Percentiles rank a stretch among this genome's conserved stretches.
These are phyloP conservation scores for Rauvolfia tetraphylla DNA, from an alignment of 257 asterid species.

Conservation along the genomic window DNA sequence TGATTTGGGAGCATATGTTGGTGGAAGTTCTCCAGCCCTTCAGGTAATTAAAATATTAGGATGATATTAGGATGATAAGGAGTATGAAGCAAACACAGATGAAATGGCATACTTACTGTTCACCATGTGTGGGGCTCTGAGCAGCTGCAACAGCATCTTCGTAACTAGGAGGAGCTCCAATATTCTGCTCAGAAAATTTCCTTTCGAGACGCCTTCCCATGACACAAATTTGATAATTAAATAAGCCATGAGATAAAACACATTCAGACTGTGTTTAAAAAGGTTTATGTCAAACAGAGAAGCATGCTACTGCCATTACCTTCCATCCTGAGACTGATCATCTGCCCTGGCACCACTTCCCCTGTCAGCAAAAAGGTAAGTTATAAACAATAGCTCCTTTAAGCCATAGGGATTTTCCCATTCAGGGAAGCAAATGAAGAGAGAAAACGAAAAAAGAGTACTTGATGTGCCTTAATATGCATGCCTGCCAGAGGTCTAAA, in stretches of 20 bases:
- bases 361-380: slow-evolving; percentile 32
- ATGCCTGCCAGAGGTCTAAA: background rate
- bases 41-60: slow-evolving; percentile 22
- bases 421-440: background rate
- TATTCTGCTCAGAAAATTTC: slow-evolving; percentile 64
- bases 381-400: background rate
- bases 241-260: background rate
- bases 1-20: slow-evolving; percentile 58
- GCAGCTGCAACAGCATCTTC: slow-evolving; percentile 73
- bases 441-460: background rate
- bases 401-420: background rate
- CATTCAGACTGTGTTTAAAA: background rate
- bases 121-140: slow-evolving; percentile 70
- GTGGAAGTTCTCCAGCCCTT: slow-evolving; percentile 74
- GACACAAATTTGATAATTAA: slow-evolving; percentile 34
- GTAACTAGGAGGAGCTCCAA: slow-evolving; percentile 78
- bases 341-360: slow-evolving; percentile 71
- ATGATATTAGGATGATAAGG: too few species aligned
- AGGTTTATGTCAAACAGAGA: background rate
- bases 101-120: slow-evolving; percentile 44
- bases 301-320: slow-evolving; percentile 34
- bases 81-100: slow-evolving; percentile 17
- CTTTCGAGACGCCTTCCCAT: slow-evolving; percentile 43
- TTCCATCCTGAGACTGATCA: slow-evolving; percentile 78
- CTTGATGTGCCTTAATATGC: background rate